Evolutionary conservation across 768 basidiomycete genomes (phyloP), one percentile per base, ranked within the genome.

Genomic region (Rhodotorula babjevae): DNA sequence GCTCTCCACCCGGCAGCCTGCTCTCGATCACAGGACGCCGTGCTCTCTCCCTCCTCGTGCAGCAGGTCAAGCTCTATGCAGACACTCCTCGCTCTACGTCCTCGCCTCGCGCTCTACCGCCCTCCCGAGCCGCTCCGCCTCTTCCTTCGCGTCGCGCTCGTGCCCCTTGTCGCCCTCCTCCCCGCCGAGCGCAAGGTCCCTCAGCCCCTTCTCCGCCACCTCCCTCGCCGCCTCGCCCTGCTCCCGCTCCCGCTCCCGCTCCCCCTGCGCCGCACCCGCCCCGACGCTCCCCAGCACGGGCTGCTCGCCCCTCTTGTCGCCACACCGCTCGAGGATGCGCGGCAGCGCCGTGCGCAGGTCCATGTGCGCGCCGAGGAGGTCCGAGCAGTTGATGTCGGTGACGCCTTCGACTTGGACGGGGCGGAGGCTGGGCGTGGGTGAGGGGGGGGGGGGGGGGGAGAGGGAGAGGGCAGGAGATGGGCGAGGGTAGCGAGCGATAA

Each of bases 381-480:
- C 66, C 14, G 42, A 36, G 21, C 44, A 14, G 58, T 72, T 63
- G 58, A 72, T 53, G 44, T 72, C 63, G 18, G 58, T 57, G 58
- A 72, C n/a, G 23, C 71, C 71, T n/a, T 67, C 65, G 60, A 72
- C 57, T 2, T 18, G 16, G n/a, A 67, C 61, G 14, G 71, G 71
- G 19, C 61, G 56, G 18, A 72, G 71, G 4, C 70, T 71, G 56
- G 25, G 50, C 6, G 50, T 27, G 52, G 11, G 16, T 9, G 3
- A 46, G 46, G 29, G 23, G 1, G 14, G 52, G 27, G 12, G 53
- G 56, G 29, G 23, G 55, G 4, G 53, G 11, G 60, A 40, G 23
- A 27, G n/a, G 0, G 23, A 12, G n/a, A 29, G 44, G 18, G 65
- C 36, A 15, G 31, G 29, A 8, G 23, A 29, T 3, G 36, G 5